These are phyloP conservation scores for Trypanosomatidae sp. DNA, from an alignment of 208 protist species.

Conservation along the genomic window DNA sequence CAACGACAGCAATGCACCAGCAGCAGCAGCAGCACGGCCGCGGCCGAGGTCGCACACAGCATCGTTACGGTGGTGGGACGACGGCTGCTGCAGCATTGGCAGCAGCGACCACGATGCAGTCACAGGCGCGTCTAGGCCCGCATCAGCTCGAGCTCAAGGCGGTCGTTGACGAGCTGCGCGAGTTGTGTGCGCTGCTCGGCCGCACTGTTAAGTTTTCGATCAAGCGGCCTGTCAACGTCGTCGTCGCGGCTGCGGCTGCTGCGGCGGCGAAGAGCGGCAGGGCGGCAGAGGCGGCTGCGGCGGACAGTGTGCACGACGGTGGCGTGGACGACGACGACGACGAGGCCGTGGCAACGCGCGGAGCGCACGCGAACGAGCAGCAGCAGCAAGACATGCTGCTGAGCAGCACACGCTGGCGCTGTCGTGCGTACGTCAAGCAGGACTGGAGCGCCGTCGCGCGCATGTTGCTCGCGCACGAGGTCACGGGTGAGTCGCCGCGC, in stretches of 20 bases:
- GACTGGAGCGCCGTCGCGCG: slow-evolving; percentile 55
- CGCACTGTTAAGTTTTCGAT: slow-evolving; percentile 72
- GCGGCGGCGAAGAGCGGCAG: neutral
- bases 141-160: slow-evolving; percentile 64
- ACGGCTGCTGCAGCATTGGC: neutral
- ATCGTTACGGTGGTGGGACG: neutral
- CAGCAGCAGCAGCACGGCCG: slow-evolving; percentile 1
- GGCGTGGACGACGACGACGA: neutral
- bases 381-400: neutral
- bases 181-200: slow-evolving; percentile 60
- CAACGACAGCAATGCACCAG: too few species aligned
- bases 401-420: slow-evolving; percentile 36
- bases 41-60: neutral
- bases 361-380: neutral
- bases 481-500: slow-evolving; percentile 27
- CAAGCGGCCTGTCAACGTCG: slow-evolving; percentile 14
- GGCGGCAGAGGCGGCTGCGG: too few species aligned
- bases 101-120: neutral
- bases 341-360: neutral
- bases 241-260: neutral
- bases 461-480: slow-evolving; percentile 27
- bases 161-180: slow-evolving; percentile 54
- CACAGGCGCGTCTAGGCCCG: slow-evolving; percentile 12
- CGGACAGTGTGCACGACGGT: neutral
- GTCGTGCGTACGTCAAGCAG: slow-evolving; percentile 72